A percentile compares a stretch with the other conserved stretches of the same genome.
Conservation (phyloP, 2,329 filamentous ascomycete genomes). For the Curvularia sp. region DNA sequence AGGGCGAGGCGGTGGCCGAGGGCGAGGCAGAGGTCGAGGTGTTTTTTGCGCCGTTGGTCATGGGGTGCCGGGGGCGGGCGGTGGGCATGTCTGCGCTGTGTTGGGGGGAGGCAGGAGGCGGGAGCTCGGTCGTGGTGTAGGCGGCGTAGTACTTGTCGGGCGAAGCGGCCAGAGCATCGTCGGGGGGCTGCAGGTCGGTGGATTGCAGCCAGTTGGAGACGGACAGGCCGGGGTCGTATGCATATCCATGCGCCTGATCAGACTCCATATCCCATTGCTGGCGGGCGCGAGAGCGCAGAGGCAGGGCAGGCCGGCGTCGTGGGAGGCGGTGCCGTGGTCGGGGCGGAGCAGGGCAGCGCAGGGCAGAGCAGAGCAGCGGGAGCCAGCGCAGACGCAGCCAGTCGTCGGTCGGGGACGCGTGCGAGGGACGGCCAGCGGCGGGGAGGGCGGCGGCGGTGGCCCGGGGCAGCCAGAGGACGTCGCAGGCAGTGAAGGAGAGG, state of each 20-base stretch:
- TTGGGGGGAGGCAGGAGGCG: constrained; percentile 17
- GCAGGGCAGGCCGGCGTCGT: constrained; percentile 22
- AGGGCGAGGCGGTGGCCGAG: constrained; percentile 42
- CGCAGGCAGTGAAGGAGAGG: not conserved
- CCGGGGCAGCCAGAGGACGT: not conserved
- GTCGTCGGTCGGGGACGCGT: not conserved
- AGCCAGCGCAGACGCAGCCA: constrained; percentile 9
- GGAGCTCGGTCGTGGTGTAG: constrained; percentile 25
- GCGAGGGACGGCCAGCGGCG: constrained; percentile 9
- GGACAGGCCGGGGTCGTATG: constrained; percentile 21
- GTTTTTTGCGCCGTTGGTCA: constrained; percentile 38
- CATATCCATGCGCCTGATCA: constrained; percentile 23
- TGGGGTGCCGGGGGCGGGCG: constrained; percentile 38
- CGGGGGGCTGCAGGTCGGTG: constrained; percentile 32
- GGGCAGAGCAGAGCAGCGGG: constrained; percentile 5
- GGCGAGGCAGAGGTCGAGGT: constrained; percentile 36
- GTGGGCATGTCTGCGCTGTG: constrained; percentile 25
- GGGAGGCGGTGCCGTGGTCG: constrained; percentile 17
- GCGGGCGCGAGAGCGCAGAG: constrained; percentile 18
- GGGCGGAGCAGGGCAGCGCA: not conserved
- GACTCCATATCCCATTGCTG: constrained; percentile 24
- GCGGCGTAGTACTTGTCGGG: constrained; percentile 43
- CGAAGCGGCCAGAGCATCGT: constrained; percentile 27
- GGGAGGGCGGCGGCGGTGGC: constrained; percentile 8
- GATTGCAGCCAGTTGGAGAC: constrained; percentile 44